Evolutionary conservation across 495 filamentous ascomycete genomes (phyloP).

Genomic region (Ramalina intermedia): DNA sequence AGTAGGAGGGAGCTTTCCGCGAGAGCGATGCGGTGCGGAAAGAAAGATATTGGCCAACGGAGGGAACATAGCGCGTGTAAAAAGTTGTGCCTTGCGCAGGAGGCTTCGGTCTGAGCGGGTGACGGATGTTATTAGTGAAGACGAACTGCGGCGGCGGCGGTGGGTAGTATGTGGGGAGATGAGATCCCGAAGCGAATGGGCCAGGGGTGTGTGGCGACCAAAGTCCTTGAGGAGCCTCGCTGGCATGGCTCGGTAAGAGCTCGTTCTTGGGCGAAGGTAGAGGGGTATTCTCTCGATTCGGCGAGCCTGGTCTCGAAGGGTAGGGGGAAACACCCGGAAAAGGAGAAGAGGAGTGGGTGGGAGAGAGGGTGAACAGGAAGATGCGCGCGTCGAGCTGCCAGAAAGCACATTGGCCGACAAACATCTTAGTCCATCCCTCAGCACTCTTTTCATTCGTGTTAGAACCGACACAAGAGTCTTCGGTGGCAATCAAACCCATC

Average conservation of each 20-base stretch:
- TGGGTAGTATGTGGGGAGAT: slow-evolving; percentile 83
- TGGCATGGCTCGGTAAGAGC: slow-evolving; percentile 16
- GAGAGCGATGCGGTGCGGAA: slow-evolving; percentile 57
- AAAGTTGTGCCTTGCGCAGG: slow-evolving; percentile 77
- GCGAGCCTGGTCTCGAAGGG: slow-evolving; percentile 44
- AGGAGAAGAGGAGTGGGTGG: slow-evolving; percentile 37
- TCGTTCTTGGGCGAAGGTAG: slow-evolving; percentile 10
- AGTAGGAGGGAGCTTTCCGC: slow-evolving; percentile 17
- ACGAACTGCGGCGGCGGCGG: slow-evolving; percentile 69
- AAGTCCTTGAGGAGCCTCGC: slow-evolving; percentile 19
- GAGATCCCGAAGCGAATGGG: slow-evolving; percentile 61
- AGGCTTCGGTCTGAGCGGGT: slow-evolving; percentile 81
- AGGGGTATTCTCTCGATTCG: slow-evolving; percentile 32
- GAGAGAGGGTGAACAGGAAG: slow-evolving; percentile 77
- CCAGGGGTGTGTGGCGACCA: slow-evolving; percentile 32
- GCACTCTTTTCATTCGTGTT: slow-evolving; percentile 44
- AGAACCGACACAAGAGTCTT: slow-evolving; percentile 62
- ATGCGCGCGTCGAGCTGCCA: slow-evolving; percentile 84
- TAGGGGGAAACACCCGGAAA: slow-evolving; percentile 43
- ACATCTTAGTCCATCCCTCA: slow-evolving; percentile 66
- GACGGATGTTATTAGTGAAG: slow-evolving; percentile 62
- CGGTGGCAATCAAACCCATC: slow-evolving; percentile 69
- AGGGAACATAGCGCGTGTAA: slow-evolving; percentile 77
- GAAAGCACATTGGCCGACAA: slow-evolving; percentile 63
- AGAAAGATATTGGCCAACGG: slow-evolving; percentile 68